These are phyloP conservation scores for Candida freyschussii DNA, from an alignment of 1,139 yeast genomes.

Conservation along the genomic window DNA sequence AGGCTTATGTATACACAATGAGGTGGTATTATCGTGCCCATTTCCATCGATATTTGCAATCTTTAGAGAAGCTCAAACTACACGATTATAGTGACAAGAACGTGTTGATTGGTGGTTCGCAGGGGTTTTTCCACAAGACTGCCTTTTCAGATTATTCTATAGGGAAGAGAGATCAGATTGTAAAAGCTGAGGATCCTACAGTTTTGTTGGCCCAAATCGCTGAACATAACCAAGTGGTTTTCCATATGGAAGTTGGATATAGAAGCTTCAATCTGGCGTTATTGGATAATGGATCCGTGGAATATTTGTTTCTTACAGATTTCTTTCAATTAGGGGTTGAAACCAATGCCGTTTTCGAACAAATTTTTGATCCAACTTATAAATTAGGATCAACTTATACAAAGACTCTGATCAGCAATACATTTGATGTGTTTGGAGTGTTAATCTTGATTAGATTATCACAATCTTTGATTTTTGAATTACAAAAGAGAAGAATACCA, in stretches of 20 bases:
- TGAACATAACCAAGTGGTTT: conserved; percentile 61
- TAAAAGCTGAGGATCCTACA: conserved; percentile 50
- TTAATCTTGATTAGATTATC: conserved; percentile 71
- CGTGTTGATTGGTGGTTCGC: conserved; percentile 42
- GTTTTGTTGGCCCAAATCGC: conserved; percentile 85
- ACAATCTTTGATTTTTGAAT: conserved; percentile 57
- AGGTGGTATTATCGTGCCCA: conserved; percentile 84
- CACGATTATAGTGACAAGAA: conserved; percentile 45
- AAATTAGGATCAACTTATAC: conserved; percentile 51
- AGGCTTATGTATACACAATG: conserved; percentile 85
- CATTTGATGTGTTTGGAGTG: conserved; percentile 75
- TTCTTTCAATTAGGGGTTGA: conserved; percentile 56
- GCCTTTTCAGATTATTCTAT: conserved; percentile 29
- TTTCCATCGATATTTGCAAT: conserved; percentile 73
- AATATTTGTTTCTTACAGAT: conserved; percentile 66
- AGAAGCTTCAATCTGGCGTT: conserved; percentile 71
- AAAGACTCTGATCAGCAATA: conserved; percentile 41
- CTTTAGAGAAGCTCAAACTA: conserved; percentile 60
- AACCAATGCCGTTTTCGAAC: conserved; percentile 39
- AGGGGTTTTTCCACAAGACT: conserved; percentile 13
- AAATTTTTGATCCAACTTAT: conserved; percentile 47
- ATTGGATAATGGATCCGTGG: conserved; percentile 73
- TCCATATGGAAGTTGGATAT: conserved; percentile 70
- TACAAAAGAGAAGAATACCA: conserved; percentile 64
- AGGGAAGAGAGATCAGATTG: conserved; percentile 50